A percentile compares a stretch with the other conserved stretches of the same genome.
phyloP scores from a whole-genome alignment of 2,329 filamentous ascomycete species.

The Aspergillus alliaceus region DNA sequence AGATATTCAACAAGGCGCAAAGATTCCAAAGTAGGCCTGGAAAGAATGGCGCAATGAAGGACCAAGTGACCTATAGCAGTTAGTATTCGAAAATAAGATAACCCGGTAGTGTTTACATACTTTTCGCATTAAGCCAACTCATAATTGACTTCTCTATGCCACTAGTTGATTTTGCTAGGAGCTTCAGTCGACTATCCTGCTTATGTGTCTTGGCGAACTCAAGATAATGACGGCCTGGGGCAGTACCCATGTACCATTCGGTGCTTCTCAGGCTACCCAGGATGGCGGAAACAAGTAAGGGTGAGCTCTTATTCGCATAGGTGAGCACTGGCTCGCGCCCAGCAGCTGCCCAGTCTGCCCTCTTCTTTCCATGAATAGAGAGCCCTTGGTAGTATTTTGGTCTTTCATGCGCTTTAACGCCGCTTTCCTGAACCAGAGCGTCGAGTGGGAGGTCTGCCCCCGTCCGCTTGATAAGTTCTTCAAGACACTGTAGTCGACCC shows the following conservation, averaged over 20 bases:
- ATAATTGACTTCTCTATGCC: constrained; percentile 11
- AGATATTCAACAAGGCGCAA: constrained; percentile 65
- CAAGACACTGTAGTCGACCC: constrained; percentile 36
- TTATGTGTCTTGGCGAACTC: constrained; percentile 66
- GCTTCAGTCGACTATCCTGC: constrained; percentile 62
- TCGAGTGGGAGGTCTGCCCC: constrained; percentile 71
- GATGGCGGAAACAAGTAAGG: constrained; percentile 34
- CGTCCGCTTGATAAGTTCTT: constrained; percentile 63
- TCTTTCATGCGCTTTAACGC: constrained; percentile 62
- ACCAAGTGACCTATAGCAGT: constrained; percentile 46
- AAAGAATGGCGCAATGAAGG: constrained; percentile 66
- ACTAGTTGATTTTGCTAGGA: constrained; percentile 53
- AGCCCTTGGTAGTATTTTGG: constrained; percentile 75
- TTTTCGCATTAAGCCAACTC: constrained; percentile 43
- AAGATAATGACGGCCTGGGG: constrained; percentile 65
- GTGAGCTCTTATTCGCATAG: constrained; percentile 14
- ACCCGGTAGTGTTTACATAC: constrained; percentile 41
- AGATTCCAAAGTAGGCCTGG: constrained; percentile 42
- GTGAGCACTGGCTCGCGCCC: constrained; percentile 43
- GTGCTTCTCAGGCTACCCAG: constrained; percentile 63
- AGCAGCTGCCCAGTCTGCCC: constrained; percentile 70
- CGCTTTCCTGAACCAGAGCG: constrained; percentile 64
- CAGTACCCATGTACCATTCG: constrained; percentile 75
- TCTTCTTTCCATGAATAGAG: constrained; percentile 72
- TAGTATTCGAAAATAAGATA: background rate